Evolutionary conservation across 805 yeast species (phyloP), one percentile per base, ranked within the genome.

Genomic region (Myxozyma udenii): DNA sequence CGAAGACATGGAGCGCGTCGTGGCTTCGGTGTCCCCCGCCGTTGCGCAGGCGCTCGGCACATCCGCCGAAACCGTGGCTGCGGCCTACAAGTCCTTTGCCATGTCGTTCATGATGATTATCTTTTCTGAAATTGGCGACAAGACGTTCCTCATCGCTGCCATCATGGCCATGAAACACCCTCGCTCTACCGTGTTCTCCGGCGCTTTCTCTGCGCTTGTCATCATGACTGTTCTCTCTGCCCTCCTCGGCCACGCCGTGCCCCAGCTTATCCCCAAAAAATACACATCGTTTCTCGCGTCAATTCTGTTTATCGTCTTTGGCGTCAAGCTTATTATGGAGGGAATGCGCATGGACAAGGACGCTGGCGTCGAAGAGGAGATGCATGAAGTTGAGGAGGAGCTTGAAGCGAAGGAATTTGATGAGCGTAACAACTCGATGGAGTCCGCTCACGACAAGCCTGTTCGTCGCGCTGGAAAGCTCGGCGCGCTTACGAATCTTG

Each of bases 331-430:
- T 60, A 69, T 89, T 40, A 72, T 71, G 52, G 99, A 93, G 71
- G 98, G 96, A 14, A 71, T 84, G 53, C 78, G 75, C 37, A 89
- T 89, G 95, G 70, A 65, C 48, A 73, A 87, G 1, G 83, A 80
- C 56, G 77, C 83, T 22, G 97, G 97, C 48, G 95, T 90, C 38
- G 95, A 86, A 55, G 98, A 90, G 53, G 98, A 93, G 68, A 71
- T 93, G 74, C 95, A 95, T 30, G 98, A 93, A 68, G 98, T 93
- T 22, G 97, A 93, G 69, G 95, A 87, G 62, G 98, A 93, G 68
- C 79, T 93, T 58, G 87, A 84, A 39, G 74, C 82, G 22, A 73
- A 75, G 40, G 82, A 81, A 51, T 65, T 84, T 57, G 78, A 79
- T 33, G n/a, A 28, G 23, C 40, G 75, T 37, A 65, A 78, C 67